These are phyloP conservation scores for Mycosphaerella sp. DNA, from an alignment of 2,329 filamentous ascomycete species.

Conservation along the genomic window DNA sequence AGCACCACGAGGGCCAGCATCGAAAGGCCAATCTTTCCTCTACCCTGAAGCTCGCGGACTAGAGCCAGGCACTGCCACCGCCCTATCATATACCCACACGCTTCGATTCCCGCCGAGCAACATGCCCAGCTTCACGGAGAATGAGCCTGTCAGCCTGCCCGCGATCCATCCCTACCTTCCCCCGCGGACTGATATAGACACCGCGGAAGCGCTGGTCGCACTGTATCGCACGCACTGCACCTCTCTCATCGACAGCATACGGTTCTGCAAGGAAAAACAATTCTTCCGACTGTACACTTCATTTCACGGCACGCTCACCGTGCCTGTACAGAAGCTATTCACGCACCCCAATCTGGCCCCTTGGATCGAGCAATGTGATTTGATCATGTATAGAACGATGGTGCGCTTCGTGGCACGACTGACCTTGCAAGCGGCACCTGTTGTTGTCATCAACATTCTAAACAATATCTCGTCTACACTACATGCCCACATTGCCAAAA, in stretches of 20 bases:
- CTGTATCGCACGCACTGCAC: constrained; percentile 94
- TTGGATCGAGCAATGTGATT: constrained; percentile 96
- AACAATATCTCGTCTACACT: constrained; percentile 78
- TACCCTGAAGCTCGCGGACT: constrained; percentile 42
- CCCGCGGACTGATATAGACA: constrained; percentile 73
- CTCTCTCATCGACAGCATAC: constrained; percentile 88
- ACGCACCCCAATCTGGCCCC: constrained; percentile 71
- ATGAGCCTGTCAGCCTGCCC: constrained; percentile 73
- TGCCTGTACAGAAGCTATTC: constrained; percentile 91
- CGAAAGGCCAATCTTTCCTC: constrained; percentile 42
- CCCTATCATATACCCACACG: constrained; percentile 54
- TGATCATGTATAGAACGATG: constrained; percentile 94
- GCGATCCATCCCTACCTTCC: constrained; percentile 77
- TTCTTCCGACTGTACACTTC: constrained; percentile 93
- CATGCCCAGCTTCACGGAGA: constrained; percentile 54
- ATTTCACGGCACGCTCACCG: constrained; percentile 92
- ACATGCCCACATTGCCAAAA: constrained; percentile 73
- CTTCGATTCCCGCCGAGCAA: constrained; percentile 57
- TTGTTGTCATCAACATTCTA: constrained; percentile 78
- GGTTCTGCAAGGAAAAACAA: constrained; percentile 93
- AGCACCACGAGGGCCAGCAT: constrained; percentile 36
- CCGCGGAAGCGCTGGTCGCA: constrained; percentile 76
- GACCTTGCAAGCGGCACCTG: constrained; percentile 84
- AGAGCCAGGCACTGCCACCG: constrained; percentile 37
- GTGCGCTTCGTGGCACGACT: constrained; percentile 85